Conservation (phyloP, 2,329 filamentous ascomycete genomes). For the Tolypocladium endophyticum region DNA sequence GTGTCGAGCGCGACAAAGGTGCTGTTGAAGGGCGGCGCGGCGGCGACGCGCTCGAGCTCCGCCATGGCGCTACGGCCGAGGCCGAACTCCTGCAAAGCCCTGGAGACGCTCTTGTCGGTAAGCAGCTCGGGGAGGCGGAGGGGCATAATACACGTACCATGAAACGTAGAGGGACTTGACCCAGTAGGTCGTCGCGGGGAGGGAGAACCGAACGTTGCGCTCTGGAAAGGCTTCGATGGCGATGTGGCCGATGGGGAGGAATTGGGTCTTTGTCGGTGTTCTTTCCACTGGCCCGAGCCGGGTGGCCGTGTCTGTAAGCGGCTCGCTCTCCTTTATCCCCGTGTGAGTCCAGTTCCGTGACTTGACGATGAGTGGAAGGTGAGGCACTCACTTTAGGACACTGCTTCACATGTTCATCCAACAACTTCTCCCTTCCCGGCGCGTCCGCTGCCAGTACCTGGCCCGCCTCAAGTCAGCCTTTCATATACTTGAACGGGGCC, state of each 20-base stretch:
- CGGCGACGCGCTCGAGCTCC: constrained; percentile 19
- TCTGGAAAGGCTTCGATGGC: constrained; percentile 22
- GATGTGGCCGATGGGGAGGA: constrained; percentile 30
- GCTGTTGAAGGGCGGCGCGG: constrained; percentile 19
- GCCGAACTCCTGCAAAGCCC: constrained; percentile 23
- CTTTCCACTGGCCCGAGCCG: constrained; percentile 15
- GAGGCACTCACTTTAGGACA: constrained; percentile 16
- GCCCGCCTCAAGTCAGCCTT: background rate
- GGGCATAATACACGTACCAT: constrained; percentile 5
- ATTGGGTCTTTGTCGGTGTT: constrained; percentile 17
- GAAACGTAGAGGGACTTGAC: constrained; percentile 30
- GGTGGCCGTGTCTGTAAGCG: constrained; percentile 23
- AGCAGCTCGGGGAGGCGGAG: background rate
- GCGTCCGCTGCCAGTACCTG: constrained; percentile 11
- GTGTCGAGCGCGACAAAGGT: constrained; percentile 26
- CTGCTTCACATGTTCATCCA: constrained; percentile 17
- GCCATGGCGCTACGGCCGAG: constrained; percentile 25
- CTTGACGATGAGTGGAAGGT: background rate
- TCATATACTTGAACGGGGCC: too few relatives aligned
- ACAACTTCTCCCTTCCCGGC: constrained; percentile 15
- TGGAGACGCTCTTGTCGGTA: background rate
- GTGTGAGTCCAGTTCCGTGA: background rate
- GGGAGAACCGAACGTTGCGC: constrained; percentile 17
- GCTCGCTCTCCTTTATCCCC: constrained; percentile 16
- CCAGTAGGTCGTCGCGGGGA: constrained; percentile 24